phyloP scores from a whole-genome alignment of 1,284 basidiomycete species.

The Leucoagaricus sp. region DNA sequence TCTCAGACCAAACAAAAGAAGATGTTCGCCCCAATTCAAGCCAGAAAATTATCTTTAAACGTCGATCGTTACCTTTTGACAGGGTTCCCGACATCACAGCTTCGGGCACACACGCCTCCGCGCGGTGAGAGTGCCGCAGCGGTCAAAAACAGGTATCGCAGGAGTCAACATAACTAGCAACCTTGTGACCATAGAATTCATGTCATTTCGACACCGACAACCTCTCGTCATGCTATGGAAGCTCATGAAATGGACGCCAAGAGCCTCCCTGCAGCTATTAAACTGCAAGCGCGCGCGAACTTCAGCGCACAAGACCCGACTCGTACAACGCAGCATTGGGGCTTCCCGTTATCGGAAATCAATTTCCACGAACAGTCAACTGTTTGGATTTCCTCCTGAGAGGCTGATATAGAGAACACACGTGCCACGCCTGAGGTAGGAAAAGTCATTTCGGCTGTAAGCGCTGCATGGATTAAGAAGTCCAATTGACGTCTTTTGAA shows the following conservation, averaged over 20 bases:
- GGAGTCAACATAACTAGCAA: background rate
- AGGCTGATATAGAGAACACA: background rate
- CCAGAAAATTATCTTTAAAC: background rate
- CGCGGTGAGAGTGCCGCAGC: background rate
- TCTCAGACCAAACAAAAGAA: background rate
- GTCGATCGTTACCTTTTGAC: background rate
- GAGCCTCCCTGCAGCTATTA: background rate
- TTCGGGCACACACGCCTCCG: background rate
- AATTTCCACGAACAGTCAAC: constrained; percentile 6
- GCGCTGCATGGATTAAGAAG: constrained; percentile 2
- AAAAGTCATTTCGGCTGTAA: constrained; percentile 7
- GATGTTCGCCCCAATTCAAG: background rate
- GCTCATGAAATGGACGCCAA: background rate
- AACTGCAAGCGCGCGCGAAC: background rate
- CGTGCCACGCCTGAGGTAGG: background rate
- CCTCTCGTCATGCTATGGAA: background rate
- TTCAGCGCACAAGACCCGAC: background rate
- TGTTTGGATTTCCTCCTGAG: background rate
- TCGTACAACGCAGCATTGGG: background rate
- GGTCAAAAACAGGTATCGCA: constrained; percentile 1
- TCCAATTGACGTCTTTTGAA: constrained; percentile 3
- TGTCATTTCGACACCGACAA: background rate
- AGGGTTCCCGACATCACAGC: background rate
- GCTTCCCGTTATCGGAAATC: constrained; percentile 2
- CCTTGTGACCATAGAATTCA: background rate